Base-by-base conservation (phyloP, 2,329 filamentous ascomycete genomes). In the Pseudogymnoascus sp. region DNA sequence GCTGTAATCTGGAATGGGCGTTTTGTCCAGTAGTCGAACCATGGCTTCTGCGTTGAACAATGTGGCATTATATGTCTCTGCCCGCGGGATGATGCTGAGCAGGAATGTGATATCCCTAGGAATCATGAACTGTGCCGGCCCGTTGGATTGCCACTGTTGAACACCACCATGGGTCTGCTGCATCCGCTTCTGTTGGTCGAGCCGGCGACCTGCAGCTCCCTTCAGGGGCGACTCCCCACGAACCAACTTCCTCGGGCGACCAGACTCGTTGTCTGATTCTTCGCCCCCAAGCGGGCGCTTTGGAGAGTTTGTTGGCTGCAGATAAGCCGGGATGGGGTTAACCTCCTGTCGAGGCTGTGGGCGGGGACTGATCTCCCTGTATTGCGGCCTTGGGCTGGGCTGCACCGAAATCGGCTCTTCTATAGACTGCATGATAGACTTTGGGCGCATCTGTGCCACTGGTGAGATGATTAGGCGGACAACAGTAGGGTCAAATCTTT, bases 141-240 rank as follows among this genome's bases (percentile, higher is more conserved):
- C 68, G 3, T 72, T 70, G 19, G 69, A 71, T 63, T 59, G 71
- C 66, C 68, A 74, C 71, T 69, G 72, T 16, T 65, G 69, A 14
- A 72, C 66, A 29, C 71, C 69, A 11, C 75, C 74, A 66, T 79
- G 78, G 11, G 78, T 78, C 66, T 83, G 83, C 68, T 82, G 85
- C 4, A 86, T 80, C 60, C 85, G 82, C 72, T 69, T 75, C 64
- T 71, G 78, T 72, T 94, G 89, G 69, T 94, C 91, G 21, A 95
- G 80, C 37, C 92, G 87, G 62, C 92, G 87, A 26, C 91, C 91
- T 38, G 93, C 91, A 1, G 91, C 90, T 12, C 91, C 91, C 73
- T 97, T 99, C 38, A 97, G 81, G 0, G 95, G 94, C 4, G 93
- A 97, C 63, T 90, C 92, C n/a, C 89, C 92, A 49, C 95, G 86